phyloP scores from a whole-genome alignment of 1,284 basidiomycete species.

The Boletus semigastroideus region DNA sequence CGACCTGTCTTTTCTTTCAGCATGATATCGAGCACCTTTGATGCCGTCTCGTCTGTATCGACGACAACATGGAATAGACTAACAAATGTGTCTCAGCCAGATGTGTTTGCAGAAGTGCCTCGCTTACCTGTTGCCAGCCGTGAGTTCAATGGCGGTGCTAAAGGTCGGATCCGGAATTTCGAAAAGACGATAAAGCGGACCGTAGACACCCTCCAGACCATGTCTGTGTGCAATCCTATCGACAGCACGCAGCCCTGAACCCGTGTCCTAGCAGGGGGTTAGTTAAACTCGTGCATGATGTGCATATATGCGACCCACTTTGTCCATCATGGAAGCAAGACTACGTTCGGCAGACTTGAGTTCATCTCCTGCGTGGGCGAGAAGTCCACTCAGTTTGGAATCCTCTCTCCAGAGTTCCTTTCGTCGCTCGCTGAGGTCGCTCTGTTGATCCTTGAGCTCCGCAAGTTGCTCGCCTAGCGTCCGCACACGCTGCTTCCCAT shows the following conservation, averaged over 20 bases:
- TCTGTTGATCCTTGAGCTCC: constrained; percentile 69
- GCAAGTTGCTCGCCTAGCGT: constrained; percentile 68
- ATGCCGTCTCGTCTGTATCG: constrained; percentile 92
- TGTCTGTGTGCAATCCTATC: constrained; percentile 78
- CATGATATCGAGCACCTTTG: constrained; percentile 88
- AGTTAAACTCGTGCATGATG: not conserved
- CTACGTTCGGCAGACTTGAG: constrained; percentile 77
- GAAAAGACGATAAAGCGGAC: constrained; percentile 93
- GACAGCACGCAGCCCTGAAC: constrained; percentile 81
- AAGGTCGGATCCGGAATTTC: constrained; percentile 88
- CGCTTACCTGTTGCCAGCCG: constrained; percentile 85
- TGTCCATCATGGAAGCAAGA: constrained; percentile 93
- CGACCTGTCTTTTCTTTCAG: constrained; percentile 89
- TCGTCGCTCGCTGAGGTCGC: constrained; percentile 73
- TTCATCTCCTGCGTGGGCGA: constrained; percentile 78
- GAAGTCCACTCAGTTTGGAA: constrained; percentile 78
- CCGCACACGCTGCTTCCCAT: constrained; percentile 68
- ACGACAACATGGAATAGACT: constrained; percentile 96
- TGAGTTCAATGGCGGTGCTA: constrained; percentile 92
- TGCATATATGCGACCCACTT: constrained; percentile 48
- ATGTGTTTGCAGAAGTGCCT: not conserved
- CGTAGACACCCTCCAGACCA: constrained; percentile 80
- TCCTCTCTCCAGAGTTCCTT: constrained; percentile 98
- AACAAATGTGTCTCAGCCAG: constrained; percentile 3
- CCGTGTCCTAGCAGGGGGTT: constrained; percentile 69